Percentiles rank a stretch among this genome's conserved stretches.
These are phyloP conservation scores for Suillus luteus DNA, from an alignment of 768 basidiomycete species.

Conservation along the genomic window DNA sequence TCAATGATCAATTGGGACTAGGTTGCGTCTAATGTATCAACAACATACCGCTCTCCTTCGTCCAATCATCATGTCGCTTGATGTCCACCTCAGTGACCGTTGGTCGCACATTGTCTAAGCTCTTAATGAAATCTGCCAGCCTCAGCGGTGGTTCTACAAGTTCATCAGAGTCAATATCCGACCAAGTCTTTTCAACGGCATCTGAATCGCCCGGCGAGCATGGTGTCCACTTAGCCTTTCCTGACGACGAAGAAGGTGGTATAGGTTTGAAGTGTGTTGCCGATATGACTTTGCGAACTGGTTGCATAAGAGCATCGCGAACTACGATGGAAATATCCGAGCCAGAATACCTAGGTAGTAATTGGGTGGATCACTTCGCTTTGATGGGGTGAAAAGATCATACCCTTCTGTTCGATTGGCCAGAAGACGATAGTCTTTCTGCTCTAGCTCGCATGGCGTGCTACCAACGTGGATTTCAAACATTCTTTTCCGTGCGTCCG, in stretches of 20 bases:
- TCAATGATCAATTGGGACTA: background rate
- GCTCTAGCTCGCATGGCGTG: conserved; percentile 83
- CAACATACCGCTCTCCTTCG: conserved; percentile 73
- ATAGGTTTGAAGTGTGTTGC: conserved; percentile 92
- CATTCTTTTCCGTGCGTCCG: conserved; percentile 91
- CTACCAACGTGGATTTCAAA: conserved; percentile 95
- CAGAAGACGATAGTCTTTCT: conserved; percentile 76
- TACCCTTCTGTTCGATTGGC: conserved; percentile 88
- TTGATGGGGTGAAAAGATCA: conserved; percentile 14
- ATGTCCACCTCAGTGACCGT: conserved; percentile 92
- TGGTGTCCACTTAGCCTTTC: conserved; percentile 77
- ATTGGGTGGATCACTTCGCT: background rate
- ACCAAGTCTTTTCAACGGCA: conserved; percentile 88
- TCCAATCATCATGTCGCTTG: conserved; percentile 81
- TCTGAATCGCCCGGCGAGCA: conserved; percentile 92
- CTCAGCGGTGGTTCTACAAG: conserved; percentile 85
- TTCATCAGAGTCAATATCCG: conserved; percentile 84
- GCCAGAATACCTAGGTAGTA: conserved; percentile 69
- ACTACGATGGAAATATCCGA: conserved; percentile 95
- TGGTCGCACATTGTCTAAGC: conserved; percentile 75
- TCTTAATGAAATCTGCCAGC: conserved; percentile 79
- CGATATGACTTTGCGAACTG: conserved; percentile 91
- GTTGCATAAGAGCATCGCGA: conserved; percentile 97
- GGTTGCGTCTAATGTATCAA: background rate
- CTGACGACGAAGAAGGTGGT: conserved; percentile 21